Evolutionary conservation across 306 rosid species (phyloP).

Genomic region (Prosopis cineraria): DNA sequence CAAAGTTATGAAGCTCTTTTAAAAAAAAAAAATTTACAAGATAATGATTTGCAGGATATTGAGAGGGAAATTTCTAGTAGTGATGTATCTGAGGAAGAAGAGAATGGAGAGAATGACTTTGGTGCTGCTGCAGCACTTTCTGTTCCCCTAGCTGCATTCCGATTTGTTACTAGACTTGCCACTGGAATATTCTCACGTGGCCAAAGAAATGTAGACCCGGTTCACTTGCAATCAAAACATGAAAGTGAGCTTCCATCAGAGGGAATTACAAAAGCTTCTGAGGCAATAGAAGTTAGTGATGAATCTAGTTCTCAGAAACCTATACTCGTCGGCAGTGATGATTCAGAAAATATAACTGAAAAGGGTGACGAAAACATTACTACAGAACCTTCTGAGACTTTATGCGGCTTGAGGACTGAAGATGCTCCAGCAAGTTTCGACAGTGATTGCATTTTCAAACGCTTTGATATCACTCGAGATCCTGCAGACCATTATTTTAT

Average conservation of each 20-base stretch:
- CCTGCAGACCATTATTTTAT: conserved; percentile 85
- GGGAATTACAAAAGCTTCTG: conserved; percentile 34
- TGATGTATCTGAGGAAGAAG: conserved; percentile 64
- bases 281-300: conserved; percentile 41
- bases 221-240: conserved; percentile 45
- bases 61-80: conserved; percentile 56
- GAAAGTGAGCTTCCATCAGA: conserved; percentile 52
- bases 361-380: conserved; percentile 45
- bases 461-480: conserved; percentile 84
- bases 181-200: conserved; percentile 89
- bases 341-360: conserved; percentile 39
- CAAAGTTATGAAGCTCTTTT: conserved; percentile 18
- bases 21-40: conserved; percentile 32
- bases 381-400: conserved; percentile 45
- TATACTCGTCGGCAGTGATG: conserved; percentile 37
- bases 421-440: conserved; percentile 46
- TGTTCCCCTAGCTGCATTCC: conserved; percentile 88
- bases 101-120: conserved; percentile 56
- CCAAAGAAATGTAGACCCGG: conserved; percentile 58
- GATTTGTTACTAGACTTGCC: conserved; percentile 85
- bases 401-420: conserved; percentile 51
- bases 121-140: conserved; percentile 75
- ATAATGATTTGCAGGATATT: conserved; percentile 58
- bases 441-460: conserved; percentile 66
- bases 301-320: conserved; percentile 61